Evolutionary conservation across 1,284 basidiomycete species (phyloP), one percentile per base, ranked within the genome.

Genomic region (Ganoderma leucocontextum): DNA sequence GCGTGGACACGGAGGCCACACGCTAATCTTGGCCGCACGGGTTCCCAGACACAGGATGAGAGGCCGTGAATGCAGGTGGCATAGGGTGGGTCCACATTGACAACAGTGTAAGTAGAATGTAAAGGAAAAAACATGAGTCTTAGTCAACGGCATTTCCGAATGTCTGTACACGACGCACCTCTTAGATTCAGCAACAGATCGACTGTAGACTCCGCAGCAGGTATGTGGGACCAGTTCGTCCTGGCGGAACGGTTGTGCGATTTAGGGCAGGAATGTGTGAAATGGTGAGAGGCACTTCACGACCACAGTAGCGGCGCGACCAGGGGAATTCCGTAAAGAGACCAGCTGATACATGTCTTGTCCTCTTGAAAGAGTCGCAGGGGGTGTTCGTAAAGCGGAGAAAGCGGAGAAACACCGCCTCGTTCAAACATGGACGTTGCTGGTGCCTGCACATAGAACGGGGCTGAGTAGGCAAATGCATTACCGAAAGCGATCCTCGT

Each of bases 401-500:
- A 42, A 25, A 22, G 2, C 22, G 22, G 47, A 4, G 4, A 25
- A 25, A 49, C 5, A 17, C 12, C 10, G n/a, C 58, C 38, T 22
- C 10, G 17, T 35, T 33, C 52, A 19, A 25, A 55, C 47, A 33
- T 9, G 25, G 10, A 55, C 17, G 52, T 35, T 19, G 29, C 29
- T 33, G 52, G 52, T 55, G 52, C 55, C 55, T 58, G 55, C 55
- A 4, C 13, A 60, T 60, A 60, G 58, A 60, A 60, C 38, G 38
- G 38, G 36, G 38, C 58, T 49, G 47, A 52, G 36, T 42, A 33
- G 42, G 9, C 52, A 52, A 35, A 60, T 17, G 63, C 55, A 76
- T 77, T 76, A 80, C 69, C 75, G 74, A 70, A 81, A 79, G 53
- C 73, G 77, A 70, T 79, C 79, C 29, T 78, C 80, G 63, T 80